Base-by-base conservation (phyloP, 139 green algal species). In the Diplosphaera chodatii region DNA sequence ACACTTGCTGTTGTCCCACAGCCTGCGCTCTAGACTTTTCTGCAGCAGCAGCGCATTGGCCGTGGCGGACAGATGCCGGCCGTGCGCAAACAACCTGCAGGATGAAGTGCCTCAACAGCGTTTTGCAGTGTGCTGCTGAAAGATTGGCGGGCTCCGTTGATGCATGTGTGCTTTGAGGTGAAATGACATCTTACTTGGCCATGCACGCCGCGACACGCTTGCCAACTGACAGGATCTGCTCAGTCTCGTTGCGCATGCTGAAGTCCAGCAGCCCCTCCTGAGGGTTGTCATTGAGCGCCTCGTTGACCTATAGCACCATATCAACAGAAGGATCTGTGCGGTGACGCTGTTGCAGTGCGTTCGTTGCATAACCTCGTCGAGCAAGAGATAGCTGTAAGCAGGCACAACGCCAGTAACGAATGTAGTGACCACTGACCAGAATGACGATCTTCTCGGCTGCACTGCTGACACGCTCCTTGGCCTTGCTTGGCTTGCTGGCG, bases 371-470 rank as follows among this genome's bases (percentile, higher is more conserved):
- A 48, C 6, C n/a, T n/a, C n/a, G n/a, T n/a, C n/a, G n/a, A n/a
- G n/a, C n/a, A n/a, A n/a, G n/a, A n/a, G n/a, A n/a, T 48, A 21
- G 13, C 37, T 8, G 37, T 48, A 8, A 8, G 37, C 13, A 48
- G 37, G 37, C 37, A 48, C 37, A 48, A 48, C 37, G 10, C n/a
- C n/a, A n/a, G n/a, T n/a, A n/a, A n/a, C n/a, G n/a, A n/a, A n/a
- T n/a, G n/a, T n/a, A n/a, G n/a, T n/a, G 29, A 70, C 1, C 1
- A 4, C 66, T n/a, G 63, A 93, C 87, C 81, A 96, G 78, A 5
- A 96, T 74, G 75, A 89, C 91, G 13, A 92, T 85, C 80, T 96
- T 96, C 72, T 96, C 83, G 0, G 69, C 66, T 10, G 77, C 66
- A 8, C 65, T 80, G 2, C 28, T 32, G 28, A 96, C 80, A 23